A percentile compares a stretch with the other conserved stretches of the same genome.
Evolutionary conservation across 139 green algal species (phyloP).

Genomic region (Pleodorina starrii): DNA sequence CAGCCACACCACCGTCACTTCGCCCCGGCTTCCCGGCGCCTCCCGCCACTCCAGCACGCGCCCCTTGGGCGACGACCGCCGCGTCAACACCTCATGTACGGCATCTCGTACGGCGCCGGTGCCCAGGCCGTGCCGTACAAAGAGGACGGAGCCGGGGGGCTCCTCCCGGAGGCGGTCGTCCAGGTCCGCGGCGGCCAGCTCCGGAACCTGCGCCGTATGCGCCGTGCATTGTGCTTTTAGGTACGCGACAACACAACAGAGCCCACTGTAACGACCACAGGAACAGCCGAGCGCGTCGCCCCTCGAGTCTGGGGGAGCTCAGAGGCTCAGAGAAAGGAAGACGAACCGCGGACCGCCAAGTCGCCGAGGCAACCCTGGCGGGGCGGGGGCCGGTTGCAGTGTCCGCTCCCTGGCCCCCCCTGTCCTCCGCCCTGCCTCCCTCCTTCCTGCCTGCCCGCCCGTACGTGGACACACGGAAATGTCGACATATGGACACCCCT

Average conservation of each 20-base stretch:
- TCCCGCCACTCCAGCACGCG: slow-evolving; percentile 1
- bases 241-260: background rate
- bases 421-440: no score
- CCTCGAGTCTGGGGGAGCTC: background rate
- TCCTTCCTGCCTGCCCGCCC: no score
- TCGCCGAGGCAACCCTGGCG: no score
- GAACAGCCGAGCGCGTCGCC: background rate
- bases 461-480: no score
- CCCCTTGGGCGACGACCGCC: background rate
- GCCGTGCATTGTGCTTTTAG: no score
- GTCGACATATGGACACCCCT: background rate
- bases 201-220: background rate
- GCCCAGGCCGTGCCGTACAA: slow-evolving; percentile 31
- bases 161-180: background rate
- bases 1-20: slow-evolving; percentile 24
- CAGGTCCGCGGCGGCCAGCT: background rate
- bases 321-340: no score
- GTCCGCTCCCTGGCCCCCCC: no score
- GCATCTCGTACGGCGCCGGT: slow-evolving; percentile 40
- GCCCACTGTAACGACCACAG: background rate
- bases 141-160: slow-evolving; percentile 1
- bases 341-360: no score
- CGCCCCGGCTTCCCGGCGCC: background rate
- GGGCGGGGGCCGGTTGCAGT: no score
- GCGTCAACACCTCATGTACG: slow-evolving; percentile 8